Base-by-base conservation (phyloP, 2,329 filamentous ascomycete species). In the Massarina eburnea region DNA sequence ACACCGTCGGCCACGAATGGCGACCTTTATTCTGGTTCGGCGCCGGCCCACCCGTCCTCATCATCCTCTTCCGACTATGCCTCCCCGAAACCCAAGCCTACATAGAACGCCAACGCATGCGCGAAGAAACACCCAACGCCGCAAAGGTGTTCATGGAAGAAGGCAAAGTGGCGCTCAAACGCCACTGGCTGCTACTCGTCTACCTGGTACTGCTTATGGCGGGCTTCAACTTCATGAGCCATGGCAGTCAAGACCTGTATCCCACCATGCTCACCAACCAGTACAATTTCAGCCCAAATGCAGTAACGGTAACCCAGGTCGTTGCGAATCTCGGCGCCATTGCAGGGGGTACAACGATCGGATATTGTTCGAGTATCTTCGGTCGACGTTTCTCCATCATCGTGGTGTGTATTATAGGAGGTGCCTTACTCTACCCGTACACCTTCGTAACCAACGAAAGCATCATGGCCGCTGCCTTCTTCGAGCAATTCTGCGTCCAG, bases 161-260 rank as follows among this genome's bases (percentile, higher is more conserved):
- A 71, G 89, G 88, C 49, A 88, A 88, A 59, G 81, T 91, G 0
- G 90, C 89, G 0, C 62, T 95, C 22, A 85, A 82, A 69, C 80
- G 82, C 9, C 89, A 95, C 70, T 95, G 91, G 91, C 54, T 89
- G 12, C 71, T 95, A 2, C 76, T 96, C 45, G 74, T 84, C 27
- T 96, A 96, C 71, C 76, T 95, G 46, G 88, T 95, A 6, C 75
- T 95, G 17, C 76, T 95, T 30, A 95, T 95, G 89, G 86, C 89
- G 1, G 89, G 89, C 3, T 94, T 95, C 76, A 95, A 95, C 72
- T 95, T 94, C 65, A 91, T 94, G 87, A 88, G 84, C 15, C 88
- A 91, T 64, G 88, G 88, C 43, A 86, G 82, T 18, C 83, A 87
- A 59, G 82, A 86, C 66, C 68, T 84, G 2, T 85, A 83, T 52